Conservation (phyloP, 2,329 filamentous ascomycete genomes). For the Aspergillus oerlinghausenensis region DNA sequence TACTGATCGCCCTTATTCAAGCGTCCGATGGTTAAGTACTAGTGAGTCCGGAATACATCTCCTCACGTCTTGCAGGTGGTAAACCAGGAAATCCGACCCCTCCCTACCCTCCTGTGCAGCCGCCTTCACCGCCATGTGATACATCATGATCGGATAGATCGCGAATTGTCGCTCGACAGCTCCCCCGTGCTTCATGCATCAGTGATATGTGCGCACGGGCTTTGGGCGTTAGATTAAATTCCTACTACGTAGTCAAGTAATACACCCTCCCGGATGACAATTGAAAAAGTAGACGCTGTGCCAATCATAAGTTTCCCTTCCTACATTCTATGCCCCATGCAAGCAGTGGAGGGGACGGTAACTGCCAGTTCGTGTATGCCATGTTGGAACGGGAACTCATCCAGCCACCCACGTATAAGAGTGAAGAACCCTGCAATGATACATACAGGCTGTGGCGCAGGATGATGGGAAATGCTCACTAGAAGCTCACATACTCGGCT, state of each 20-base stretch:
- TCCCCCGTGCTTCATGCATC: slow-evolving; percentile 11
- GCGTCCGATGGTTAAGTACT: background rate
- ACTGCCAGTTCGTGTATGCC: background rate
- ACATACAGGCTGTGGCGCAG: background rate
- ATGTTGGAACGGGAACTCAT: background rate
- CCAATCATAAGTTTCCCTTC: background rate
- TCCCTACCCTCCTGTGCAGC: slow-evolving; percentile 4
- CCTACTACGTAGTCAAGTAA: too few relatives aligned
- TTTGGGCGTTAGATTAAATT: background rate
- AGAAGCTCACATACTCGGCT: background rate
- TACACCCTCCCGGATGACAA: background rate
- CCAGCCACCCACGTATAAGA: background rate
- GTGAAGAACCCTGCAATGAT: background rate
- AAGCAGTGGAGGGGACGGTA: background rate
- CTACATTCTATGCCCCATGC: background rate
- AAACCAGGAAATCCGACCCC: background rate
- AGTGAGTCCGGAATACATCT: background rate
- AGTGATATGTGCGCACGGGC: background rate
- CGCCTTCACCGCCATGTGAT: slow-evolving; percentile 31
- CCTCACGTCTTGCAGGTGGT: background rate
- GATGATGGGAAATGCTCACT: background rate
- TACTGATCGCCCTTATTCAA: too few relatives aligned
- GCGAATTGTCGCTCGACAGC: background rate
- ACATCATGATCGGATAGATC: slow-evolving; percentile 15
- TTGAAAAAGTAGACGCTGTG: background rate